A percentile compares a stretch with the other conserved stretches of the same genome.
Conservation (phyloP, 1,284 basidiomycete species). For the Leccinum holopus region DNA sequence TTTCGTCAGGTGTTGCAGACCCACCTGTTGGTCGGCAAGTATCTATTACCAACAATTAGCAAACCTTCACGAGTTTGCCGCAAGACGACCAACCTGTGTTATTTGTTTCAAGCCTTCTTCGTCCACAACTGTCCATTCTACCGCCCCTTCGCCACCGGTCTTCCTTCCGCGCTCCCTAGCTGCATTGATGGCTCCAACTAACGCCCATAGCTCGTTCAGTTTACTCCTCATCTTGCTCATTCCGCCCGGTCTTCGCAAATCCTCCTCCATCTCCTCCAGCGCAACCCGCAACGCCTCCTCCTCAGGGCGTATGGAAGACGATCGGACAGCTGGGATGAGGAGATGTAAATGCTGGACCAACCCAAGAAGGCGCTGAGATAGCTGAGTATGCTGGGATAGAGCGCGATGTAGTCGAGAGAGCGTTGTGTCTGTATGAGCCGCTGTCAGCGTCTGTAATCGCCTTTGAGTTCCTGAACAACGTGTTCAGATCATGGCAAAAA, state of each 20-base stretch:
- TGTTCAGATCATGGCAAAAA: constrained; percentile 4
- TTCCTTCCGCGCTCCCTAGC: constrained; percentile 53
- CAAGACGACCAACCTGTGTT: constrained; percentile 54
- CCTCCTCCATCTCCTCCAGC: constrained; percentile 76
- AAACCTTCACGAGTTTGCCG: not conserved
- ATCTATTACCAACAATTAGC: constrained; percentile 48
- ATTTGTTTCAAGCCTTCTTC: constrained; percentile 79
- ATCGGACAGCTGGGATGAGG: constrained; percentile 75
- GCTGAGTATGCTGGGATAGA: constrained; percentile 66
- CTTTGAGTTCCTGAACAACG: constrained; percentile 59
- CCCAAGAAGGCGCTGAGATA: constrained; percentile 72
- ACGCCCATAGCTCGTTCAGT: constrained; percentile 83
- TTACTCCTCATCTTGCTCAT: constrained; percentile 68
- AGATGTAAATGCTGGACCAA: constrained; percentile 78
- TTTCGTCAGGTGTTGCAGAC: constrained; percentile 76
- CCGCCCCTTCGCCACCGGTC: constrained; percentile 38
- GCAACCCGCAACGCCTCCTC: constrained; percentile 71
- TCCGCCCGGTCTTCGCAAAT: constrained; percentile 53
- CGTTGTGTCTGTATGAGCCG: constrained; percentile 69
- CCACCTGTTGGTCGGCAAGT: constrained; percentile 75
- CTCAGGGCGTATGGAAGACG: constrained; percentile 77
- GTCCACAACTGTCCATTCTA: constrained; percentile 83
- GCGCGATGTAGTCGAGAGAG: constrained; percentile 68
- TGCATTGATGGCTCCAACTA: constrained; percentile 76
- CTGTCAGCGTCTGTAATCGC: constrained; percentile 62